These are phyloP conservation scores for Fusarium illudens DNA, from an alignment of 2,329 filamentous ascomycete species.

Conservation along the genomic window DNA sequence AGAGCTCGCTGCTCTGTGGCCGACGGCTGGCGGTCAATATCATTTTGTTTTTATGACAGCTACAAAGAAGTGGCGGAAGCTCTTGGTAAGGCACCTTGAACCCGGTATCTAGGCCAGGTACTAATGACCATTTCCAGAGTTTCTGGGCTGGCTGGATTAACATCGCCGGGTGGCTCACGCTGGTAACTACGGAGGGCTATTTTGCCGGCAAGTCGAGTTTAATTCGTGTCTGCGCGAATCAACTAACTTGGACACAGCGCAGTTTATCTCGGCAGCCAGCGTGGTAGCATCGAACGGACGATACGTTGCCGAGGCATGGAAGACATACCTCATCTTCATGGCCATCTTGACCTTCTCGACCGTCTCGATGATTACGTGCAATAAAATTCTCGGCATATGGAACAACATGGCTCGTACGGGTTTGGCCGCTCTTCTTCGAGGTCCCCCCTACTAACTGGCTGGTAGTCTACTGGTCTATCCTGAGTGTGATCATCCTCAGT, in stretches of 20 bases:
- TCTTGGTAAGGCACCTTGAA: conserved; percentile 40
- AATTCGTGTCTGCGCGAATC: rapidly evolving
- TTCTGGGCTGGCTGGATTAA: conserved; percentile 55
- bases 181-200: conserved; percentile 54
- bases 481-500: conserved; percentile 54
- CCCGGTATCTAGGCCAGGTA: rapidly evolving
- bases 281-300: conserved; percentile 51
- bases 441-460: background rate
- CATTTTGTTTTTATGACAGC: conserved; percentile 55
- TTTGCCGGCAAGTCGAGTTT: conserved; percentile 48
- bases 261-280: conserved; percentile 54
- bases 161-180: conserved; percentile 56
- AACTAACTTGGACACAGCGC: conserved; percentile 41
- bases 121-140: conserved; percentile 41
- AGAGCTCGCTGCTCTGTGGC: conserved; percentile 55
- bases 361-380: conserved; percentile 53
- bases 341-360: conserved; percentile 26
- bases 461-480: conserved; percentile 53
- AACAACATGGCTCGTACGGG: conserved; percentile 51
- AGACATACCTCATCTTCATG: conserved; percentile 55
- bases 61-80: conserved; percentile 49
- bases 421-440: rapidly evolving
- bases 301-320: conserved; percentile 50
- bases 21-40: conserved; percentile 57
- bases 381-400: conserved; percentile 52